Evolutionary conservation across 2,329 filamentous ascomycete genomes (phyloP), one percentile per base, ranked within the genome.

Genomic region (Sporothrix schenckii): DNA sequence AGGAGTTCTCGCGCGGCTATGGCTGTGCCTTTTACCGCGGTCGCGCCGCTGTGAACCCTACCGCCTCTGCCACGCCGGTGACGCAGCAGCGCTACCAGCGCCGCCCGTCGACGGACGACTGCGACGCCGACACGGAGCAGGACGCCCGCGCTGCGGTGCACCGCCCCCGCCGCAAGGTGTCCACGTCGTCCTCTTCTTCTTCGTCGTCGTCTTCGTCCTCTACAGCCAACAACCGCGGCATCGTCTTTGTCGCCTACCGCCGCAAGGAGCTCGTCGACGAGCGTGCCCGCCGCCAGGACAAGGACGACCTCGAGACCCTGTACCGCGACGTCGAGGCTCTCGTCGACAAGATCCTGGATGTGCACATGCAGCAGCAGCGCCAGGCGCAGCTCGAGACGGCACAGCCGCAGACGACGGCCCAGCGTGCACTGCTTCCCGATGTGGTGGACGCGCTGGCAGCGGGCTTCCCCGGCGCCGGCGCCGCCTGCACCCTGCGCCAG

Each of bases 201-300:
- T 44, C 41, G 9, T 44, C 41, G 41, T 44, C 41, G 7, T 9
- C 61, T 19, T 19, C 34, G 41, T 14, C 39, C 5, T 30, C 27
- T 14, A 27, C n/a, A 10, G 14, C n/a, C 24, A 80, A 80, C 67
- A 83, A 86, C 73, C 81, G 84, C 44, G 86, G 85, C 60, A 84
- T 88, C 70, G 82, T 87, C 5, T 88, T 88, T 69, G 85, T 85
- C 0, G 86, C 84, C 0, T 87, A 87, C 73, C 81, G 85, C 27
- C 83, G 83, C 72, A 83, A 84, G 19, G 78, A 79, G 4, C 52
- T 71, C 54, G 76, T 75, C 9, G 81, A 81, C 30, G 76, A 60
- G 34, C 75, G 76, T 19, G 44, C 75, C 41, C 77, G 79, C 53
- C 75, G 79, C 14, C 70, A 76, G 78, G 54, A 65, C 14, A 30